These are phyloP conservation scores for Torulaspora franciscae DNA, from an alignment of 805 yeast species.

Conservation along the genomic window DNA sequence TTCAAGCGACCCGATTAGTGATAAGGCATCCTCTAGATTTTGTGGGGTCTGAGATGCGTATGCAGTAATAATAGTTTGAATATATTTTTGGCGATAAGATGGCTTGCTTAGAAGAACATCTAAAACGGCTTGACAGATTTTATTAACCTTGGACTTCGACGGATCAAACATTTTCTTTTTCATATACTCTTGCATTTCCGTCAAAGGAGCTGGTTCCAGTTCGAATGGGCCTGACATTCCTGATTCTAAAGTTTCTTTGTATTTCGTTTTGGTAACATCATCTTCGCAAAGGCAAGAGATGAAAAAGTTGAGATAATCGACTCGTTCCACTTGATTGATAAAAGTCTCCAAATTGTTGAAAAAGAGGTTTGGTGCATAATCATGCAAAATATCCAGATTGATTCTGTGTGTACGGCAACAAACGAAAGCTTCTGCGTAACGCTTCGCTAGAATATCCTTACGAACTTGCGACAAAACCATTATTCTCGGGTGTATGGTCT, in stretches of 20 bases:
- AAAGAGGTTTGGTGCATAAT: constrained; percentile 72
- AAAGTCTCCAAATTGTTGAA: constrained; percentile 58
- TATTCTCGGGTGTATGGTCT: constrained; percentile 88
- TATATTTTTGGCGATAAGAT: constrained; percentile 49
- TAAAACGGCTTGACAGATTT: constrained; percentile 67
- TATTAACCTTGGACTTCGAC: constrained; percentile 59
- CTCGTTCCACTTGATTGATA: constrained; percentile 61
- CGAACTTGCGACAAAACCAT: constrained; percentile 85
- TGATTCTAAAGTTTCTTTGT: constrained; percentile 58
- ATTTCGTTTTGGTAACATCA: constrained; percentile 77
- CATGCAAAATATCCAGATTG: constrained; percentile 84
- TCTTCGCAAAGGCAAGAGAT: constrained; percentile 81
- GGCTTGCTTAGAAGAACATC: constrained; percentile 47
- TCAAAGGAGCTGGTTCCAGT: constrained; percentile 30
- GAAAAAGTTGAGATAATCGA: constrained; percentile 79
- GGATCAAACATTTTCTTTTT: constrained; percentile 39
- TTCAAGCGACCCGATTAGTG: constrained; percentile 50
- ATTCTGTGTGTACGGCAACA: constrained; percentile 89
- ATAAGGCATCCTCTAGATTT: constrained; percentile 68
- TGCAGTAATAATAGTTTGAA: constrained; percentile 82
- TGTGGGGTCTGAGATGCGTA: constrained; percentile 91
- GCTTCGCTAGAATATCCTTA: constrained; percentile 49
- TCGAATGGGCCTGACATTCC: constrained; percentile 30
- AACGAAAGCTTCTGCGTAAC: constrained; percentile 69
- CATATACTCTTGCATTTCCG: constrained; percentile 40